Percentiles rank a stretch among this genome's conserved stretches.
These are phyloP conservation scores for Nannizziopsis barbatae DNA, from an alignment of 2,329 filamentous ascomycete genomes.

Conservation along the genomic window DNA sequence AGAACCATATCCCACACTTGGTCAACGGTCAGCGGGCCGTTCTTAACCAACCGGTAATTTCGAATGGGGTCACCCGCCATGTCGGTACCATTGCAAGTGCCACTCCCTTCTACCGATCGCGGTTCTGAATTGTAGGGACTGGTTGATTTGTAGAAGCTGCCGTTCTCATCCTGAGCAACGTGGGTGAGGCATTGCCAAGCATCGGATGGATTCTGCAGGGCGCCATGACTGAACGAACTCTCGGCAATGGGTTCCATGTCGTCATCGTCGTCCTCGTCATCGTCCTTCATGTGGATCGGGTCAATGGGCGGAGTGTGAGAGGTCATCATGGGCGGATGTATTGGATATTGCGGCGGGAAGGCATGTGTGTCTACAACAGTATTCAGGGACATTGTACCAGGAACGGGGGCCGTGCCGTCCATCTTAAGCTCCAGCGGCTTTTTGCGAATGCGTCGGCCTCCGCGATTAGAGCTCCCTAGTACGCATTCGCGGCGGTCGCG, in stretches of 20 bases:
- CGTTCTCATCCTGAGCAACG: constrained; percentile 29
- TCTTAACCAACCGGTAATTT: constrained; percentile 35
- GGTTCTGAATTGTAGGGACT: constrained; percentile 17
- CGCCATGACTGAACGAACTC: constrained; percentile 30
- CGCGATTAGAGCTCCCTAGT: constrained; percentile 48
- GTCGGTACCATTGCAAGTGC: background rate
- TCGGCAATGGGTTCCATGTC: constrained; percentile 29
- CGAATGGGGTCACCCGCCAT: constrained; percentile 14
- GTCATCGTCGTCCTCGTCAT: constrained; percentile 25
- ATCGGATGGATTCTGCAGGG: constrained; percentile 39
- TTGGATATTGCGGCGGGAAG: constrained; percentile 24
- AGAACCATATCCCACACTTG: constrained; percentile 44
- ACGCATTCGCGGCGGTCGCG: constrained; percentile 49
- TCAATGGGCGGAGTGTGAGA: constrained; percentile 24
- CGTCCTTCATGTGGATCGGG: constrained; percentile 18
- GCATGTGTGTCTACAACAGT: constrained; percentile 23
- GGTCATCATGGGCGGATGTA: constrained; percentile 24
- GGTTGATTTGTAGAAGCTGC: constrained; percentile 17
- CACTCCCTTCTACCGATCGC: constrained; percentile 4
- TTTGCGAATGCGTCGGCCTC: constrained; percentile 47
- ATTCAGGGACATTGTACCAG: constrained; percentile 15
- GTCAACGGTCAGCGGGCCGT: constrained; percentile 37
- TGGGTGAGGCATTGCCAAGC: constrained; percentile 40
- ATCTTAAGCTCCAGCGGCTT: constrained; percentile 23
- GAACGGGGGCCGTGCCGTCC: background rate